Percentiles rank a stretch among this genome's conserved stretches.
Conservation (phyloP, 225 moss, liverwort and hornwort genomes). For the Ulota crispa region DNA sequence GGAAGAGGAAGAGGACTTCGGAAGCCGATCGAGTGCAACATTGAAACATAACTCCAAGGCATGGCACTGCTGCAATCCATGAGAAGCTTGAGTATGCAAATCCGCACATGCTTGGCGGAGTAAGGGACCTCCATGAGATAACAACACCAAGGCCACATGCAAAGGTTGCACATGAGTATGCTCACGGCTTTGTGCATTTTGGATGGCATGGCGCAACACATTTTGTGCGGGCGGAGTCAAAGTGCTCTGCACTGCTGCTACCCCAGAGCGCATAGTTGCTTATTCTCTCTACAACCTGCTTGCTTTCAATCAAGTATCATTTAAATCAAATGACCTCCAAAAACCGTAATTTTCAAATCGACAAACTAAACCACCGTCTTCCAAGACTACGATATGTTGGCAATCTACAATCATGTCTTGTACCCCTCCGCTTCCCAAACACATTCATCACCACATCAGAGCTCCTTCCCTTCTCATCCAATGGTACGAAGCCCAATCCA, state of each 20-base stretch:
- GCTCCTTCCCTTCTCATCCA: neutral
- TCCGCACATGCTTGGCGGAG: slow-evolving; percentile 60
- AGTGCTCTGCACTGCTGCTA: slow-evolving; percentile 47
- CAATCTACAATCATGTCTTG: neutral
- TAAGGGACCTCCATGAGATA: slow-evolving; percentile 45
- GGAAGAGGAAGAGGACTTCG: slow-evolving; percentile 44
- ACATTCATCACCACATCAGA: neutral
- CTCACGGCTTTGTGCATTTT: slow-evolving; percentile 53
- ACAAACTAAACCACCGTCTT: neutral
- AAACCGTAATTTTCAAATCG: neutral
- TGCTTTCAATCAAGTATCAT: neutral
- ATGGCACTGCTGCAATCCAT: slow-evolving; percentile 58
- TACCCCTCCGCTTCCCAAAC: neutral
- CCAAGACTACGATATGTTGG: neutral
- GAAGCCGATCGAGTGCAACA: slow-evolving; percentile 74
- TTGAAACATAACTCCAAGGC: slow-evolving; percentile 86
- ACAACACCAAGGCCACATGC: slow-evolving; percentile 66
- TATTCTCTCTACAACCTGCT: neutral
- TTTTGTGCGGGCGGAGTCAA: slow-evolving; percentile 44
- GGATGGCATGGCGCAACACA: slow-evolving; percentile 53
- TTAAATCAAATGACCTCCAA: neutral
- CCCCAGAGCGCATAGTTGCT: slow-evolving; percentile 51
- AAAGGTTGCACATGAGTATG: slow-evolving; percentile 70
- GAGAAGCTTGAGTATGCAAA: slow-evolving; percentile 37
- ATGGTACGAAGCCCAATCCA: neutral